Conservation (phyloP, 768 basidiomycete species). For the Neoboletus subvelutipes region DNA sequence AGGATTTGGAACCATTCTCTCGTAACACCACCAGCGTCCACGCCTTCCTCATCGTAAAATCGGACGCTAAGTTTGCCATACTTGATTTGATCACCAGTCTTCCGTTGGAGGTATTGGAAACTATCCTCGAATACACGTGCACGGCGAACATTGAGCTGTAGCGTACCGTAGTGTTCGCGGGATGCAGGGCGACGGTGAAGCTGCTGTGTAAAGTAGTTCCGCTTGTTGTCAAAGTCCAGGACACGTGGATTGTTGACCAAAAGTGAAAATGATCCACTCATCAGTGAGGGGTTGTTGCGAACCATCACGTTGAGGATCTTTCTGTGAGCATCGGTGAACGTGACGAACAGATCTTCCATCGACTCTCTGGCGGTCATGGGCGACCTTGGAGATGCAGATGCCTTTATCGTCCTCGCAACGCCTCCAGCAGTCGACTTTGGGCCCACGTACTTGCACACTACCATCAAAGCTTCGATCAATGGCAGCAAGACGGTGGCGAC, state of each 20-base stretch:
- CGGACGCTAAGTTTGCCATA: constrained; percentile 95
- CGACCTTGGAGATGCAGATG: constrained; percentile 67
- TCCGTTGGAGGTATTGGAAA: constrained; percentile 86
- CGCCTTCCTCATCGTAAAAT: constrained; percentile 96
- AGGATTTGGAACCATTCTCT: constrained; percentile 99
- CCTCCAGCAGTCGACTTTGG: constrained; percentile 50
- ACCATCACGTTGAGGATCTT: constrained; percentile 97
- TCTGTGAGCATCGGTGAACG: constrained; percentile 90
- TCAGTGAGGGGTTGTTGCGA: constrained; percentile 94
- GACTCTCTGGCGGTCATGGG: constrained; percentile 69
- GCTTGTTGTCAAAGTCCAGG: constrained; percentile 99
- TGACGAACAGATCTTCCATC: constrained; percentile 89
- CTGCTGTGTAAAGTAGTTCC: constrained; percentile 93
- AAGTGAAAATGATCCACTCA: constrained; percentile 97
- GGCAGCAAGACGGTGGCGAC: constrained; percentile 92
- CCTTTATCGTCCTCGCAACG: constrained; percentile 53
- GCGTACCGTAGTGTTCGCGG: constrained; percentile 77
- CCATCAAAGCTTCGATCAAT: constrained; percentile 95
- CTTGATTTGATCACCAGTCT: constrained; percentile 94
- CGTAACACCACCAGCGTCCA: constrained; percentile 97
- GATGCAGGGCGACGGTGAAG: constrained; percentile 78
- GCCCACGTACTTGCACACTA: constrained; percentile 94
- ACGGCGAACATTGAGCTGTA: constrained; percentile 87
- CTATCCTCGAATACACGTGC: constrained; percentile 97
- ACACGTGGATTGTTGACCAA: constrained; percentile 95